Base-by-base conservation (phyloP, 2,329 filamentous ascomycete species). In the Trichoderma sp. region DNA sequence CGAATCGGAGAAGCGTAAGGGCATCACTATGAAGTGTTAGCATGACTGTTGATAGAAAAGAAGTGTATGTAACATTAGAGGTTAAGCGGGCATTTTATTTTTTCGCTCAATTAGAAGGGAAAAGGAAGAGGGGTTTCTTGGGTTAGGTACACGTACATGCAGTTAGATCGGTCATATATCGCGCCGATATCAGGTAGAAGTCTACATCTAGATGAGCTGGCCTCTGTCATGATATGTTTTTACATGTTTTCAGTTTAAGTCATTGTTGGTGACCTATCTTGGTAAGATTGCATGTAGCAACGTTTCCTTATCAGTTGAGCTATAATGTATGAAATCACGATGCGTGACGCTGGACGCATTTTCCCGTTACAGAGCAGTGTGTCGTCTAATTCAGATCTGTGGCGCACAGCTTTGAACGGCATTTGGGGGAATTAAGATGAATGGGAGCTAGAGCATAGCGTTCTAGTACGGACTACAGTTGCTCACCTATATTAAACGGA, bases 21-120 rank as follows among this genome's bases (percentile, higher is more conserved):
- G 96, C 0, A 91, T 98, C 72, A 87, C 89, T 75, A 80, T 98
- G 81, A 97, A 93, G 83, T 98, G 94, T 80, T 97, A 81, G 74
- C 26, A 36, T n/a, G 43, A 9, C 47, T 50, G 17, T 34, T 8
- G 58, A 53, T 57, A 71, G 20, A 71, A 59, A 13, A 71, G n/a
- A 71, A 59, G n/a, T 28, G 23, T 23, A 8, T 34, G 20, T 32
- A 69, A 34, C 28, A 62, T 53, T 69, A 62, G 57, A 62, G 17
- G 39, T 61, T 62, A 47, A 69, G 57, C 67, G 67, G 26, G 64
- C 39, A 34, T 43, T n/a, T 20, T 20, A 50, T 50, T 34, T 68
- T 50, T 39, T 34, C 8, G 11, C 57, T 64, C 26, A 36, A 47
- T 62, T 53, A 62, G 67, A 69, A 50, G 43, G 26, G 36, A 50